phyloP scores from a whole-genome alignment of 352 stramenopile species.

The Aphanomyces cochlioides region DNA sequence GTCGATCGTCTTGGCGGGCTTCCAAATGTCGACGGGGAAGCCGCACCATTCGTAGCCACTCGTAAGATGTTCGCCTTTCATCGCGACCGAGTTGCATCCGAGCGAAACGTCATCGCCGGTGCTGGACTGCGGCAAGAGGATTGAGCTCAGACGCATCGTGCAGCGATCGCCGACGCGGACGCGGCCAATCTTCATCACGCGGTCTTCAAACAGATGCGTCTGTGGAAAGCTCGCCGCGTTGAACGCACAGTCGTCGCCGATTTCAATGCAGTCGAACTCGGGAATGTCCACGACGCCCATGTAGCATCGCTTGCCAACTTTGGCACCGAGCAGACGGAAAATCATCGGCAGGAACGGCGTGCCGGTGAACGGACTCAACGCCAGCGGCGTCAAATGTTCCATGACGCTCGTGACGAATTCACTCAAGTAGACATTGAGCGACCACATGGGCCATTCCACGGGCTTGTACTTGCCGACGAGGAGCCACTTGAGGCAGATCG shows the following conservation, averaged over 20 bases:
- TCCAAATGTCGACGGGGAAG: conserved; percentile 7
- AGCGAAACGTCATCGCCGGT: not conserved
- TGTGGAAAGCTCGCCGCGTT: conserved; percentile 14
- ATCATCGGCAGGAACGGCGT: conserved; percentile 18
- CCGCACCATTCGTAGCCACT: not conserved
- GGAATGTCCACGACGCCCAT: conserved; percentile 9
- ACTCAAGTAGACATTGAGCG: not conserved
- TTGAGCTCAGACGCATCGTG: conserved; percentile 5
- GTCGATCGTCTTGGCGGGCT: not conserved
- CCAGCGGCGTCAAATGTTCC: conserved; percentile 1
- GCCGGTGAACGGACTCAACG: not conserved
- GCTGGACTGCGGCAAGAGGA: not conserved
- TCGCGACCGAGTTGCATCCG: conserved; percentile 9
- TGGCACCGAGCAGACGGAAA: not conserved
- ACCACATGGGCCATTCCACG: not conserved
- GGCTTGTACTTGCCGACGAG: conserved; percentile 1
- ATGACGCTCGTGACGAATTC: conserved; percentile 17
- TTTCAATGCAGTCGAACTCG: not conserved
- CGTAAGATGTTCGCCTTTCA: conserved; percentile 8
- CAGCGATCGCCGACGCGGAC: not conserved
- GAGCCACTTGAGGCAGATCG: not conserved
- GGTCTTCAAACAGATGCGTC: conserved; percentile 17
- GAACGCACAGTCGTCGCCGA: conserved; percentile 8
- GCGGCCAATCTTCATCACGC: conserved; percentile 9
- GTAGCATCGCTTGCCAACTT: conserved; percentile 2